phyloP scores from a whole-genome alignment of 441 rosid genomes.

The Mallotus repandus region DNA sequence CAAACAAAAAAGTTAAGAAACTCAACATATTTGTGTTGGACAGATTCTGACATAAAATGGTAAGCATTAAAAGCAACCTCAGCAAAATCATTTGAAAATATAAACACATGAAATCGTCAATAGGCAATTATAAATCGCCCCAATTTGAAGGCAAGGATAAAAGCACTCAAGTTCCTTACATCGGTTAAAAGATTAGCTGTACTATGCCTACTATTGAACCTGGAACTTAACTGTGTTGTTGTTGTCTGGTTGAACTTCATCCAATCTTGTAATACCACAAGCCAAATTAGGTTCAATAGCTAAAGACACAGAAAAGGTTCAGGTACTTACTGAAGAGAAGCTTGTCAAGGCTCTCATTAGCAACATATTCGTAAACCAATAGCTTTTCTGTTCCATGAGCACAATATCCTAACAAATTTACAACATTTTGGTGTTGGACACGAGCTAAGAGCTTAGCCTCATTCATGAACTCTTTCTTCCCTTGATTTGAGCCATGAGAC shows the following conservation, averaged over 20 bases:
- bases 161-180: neutral
- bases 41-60: neutral
- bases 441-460: constrained; percentile 87
- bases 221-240: neutral
- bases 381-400: too few relatives aligned
- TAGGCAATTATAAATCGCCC: too few relatives aligned
- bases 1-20: neutral
- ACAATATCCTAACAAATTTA: too few relatives aligned
- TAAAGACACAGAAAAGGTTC: neutral
- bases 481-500: constrained; percentile 68
- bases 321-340: too few relatives aligned
- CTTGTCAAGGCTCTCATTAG: too few relatives aligned
- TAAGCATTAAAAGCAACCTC: neutral
- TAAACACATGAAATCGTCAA: neutral
- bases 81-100: neutral
- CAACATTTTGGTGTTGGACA: too few relatives aligned
- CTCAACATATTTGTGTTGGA: neutral
- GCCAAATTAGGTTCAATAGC: neutral
- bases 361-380: too few relatives aligned
- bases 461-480: constrained; percentile 71
- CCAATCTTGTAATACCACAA: neutral
- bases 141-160: neutral
- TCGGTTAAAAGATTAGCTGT: neutral
- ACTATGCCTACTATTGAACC: neutral
- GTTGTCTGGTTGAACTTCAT: constrained; percentile 4